phyloP scores from a whole-genome alignment of 257 asterid genomes.

The Nicotiana noctiflora region DNA sequence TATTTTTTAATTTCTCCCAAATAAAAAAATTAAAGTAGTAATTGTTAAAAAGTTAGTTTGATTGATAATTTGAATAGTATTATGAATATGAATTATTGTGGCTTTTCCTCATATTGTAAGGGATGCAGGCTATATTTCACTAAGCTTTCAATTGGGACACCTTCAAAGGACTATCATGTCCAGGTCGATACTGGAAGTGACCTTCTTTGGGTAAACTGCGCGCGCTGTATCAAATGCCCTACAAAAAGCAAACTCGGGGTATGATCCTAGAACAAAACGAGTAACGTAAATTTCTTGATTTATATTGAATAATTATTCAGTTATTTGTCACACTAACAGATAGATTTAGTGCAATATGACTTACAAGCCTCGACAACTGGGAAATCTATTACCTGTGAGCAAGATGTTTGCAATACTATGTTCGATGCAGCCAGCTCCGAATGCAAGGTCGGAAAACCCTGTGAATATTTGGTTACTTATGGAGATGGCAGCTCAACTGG shows the following conservation, averaged over 20 bases:
- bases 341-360: conserved; percentile 41
- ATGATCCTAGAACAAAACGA: background rate
- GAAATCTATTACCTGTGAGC: conserved; percentile 39
- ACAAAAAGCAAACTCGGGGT: conserved; percentile 43
- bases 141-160: conserved; percentile 47
- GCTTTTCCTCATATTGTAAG: background rate
- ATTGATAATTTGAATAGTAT: too few relatives aligned
- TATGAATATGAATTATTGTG: background rate
- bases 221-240: conserved; percentile 41
- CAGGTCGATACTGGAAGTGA: conserved; percentile 75
- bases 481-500: conserved; percentile 58
- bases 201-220: conserved; percentile 54
- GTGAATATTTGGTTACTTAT: conserved; percentile 39
- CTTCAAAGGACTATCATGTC: conserved; percentile 51
- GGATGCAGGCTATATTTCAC: conserved; percentile 51
- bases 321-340: conserved; percentile 26
- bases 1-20: too few relatives aligned
- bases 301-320: background rate
- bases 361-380: conserved; percentile 47
- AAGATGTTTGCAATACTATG: conserved; percentile 34
- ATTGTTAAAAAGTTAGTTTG: too few relatives aligned
- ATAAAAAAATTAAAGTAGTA: too few relatives aligned
- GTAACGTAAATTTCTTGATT: too few relatives aligned
- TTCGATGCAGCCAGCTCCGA: conserved; percentile 21
- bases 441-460: conserved; percentile 40